Conservation (phyloP, 1,139 yeast genomes). For the Debaryomyces sp. region DNA sequence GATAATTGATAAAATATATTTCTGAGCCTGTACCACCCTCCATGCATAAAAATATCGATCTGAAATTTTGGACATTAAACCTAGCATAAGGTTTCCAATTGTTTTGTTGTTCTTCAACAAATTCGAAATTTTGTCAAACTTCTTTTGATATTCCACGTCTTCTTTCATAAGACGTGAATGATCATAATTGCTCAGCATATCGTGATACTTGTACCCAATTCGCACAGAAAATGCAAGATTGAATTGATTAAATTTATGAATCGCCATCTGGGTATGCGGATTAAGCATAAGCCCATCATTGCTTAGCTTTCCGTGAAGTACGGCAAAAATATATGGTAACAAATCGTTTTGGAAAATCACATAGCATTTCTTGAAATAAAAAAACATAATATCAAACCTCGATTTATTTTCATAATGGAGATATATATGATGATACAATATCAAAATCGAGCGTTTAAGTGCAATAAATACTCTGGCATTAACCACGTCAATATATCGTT, state of each 20-base stretch:
- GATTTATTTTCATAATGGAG: conserved; percentile 30
- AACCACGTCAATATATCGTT: not conserved
- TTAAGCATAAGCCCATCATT: conserved; percentile 28
- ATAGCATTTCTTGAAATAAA: conserved; percentile 30
- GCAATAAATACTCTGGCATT: conserved; percentile 1
- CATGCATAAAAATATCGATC: conserved; percentile 1
- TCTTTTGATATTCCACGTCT: conserved; percentile 15
- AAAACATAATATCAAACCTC: conserved; percentile 23
- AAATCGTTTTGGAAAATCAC: conserved; percentile 24
- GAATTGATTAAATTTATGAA: conserved; percentile 29
- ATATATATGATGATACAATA: conserved; percentile 33
- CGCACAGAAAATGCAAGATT: conserved; percentile 27
- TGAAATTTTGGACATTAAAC: conserved; percentile 11
- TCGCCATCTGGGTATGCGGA: conserved; percentile 25
- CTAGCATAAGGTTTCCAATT: conserved; percentile 12
- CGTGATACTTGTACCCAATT: conserved; percentile 19
- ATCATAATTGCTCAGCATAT: conserved; percentile 17
- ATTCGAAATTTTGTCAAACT: conserved; percentile 11
- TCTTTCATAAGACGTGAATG: conserved; percentile 15
- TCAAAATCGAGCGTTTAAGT: conserved; percentile 24
- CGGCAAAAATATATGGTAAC: conserved; percentile 28
- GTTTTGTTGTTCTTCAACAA: conserved; percentile 12
- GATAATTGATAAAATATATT: not conserved
- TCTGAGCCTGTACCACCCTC: not conserved
- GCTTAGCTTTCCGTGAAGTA: conserved; percentile 26